Percentiles rank a stretch among this genome's conserved stretches.
These are phyloP conservation scores for Xylariomycetidae sp. DNA, from an alignment of 2,329 filamentous ascomycete genomes.

Conservation along the genomic window DNA sequence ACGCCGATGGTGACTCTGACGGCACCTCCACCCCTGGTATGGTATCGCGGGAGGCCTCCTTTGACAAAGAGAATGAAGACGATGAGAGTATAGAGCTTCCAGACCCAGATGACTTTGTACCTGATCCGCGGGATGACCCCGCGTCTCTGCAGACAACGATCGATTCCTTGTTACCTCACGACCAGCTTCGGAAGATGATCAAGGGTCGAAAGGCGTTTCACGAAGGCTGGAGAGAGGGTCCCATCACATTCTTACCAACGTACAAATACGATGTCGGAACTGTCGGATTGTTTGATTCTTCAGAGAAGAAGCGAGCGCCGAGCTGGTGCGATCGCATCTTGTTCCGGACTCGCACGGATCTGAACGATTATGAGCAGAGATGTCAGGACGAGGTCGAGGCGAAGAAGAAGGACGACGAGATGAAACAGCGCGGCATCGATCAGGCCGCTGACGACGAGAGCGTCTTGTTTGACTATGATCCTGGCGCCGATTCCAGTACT, in stretches of 20 bases:
- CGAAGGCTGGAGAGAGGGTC: conserved; percentile 87
- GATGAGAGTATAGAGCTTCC: conserved; percentile 39
- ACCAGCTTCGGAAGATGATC: conserved; percentile 76
- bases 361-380: conserved; percentile 59
- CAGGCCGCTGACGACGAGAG: conserved; percentile 71
- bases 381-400: conserved; percentile 59
- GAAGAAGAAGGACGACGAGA: conserved; percentile 73
- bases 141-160: conserved; percentile 85
- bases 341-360: conserved; percentile 72
- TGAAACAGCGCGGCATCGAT: conserved; percentile 75
- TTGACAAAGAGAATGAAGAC: conserved; percentile 24
- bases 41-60: conserved; percentile 27
- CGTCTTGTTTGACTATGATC: conserved; percentile 87
- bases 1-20: conserved; percentile 39
- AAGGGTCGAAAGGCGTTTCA: conserved; percentile 75
- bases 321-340: conserved; percentile 97
- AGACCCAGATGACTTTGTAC: conserved; percentile 61
- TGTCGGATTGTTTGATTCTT: conserved; percentile 86
- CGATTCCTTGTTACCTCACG: conserved; percentile 80
- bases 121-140: conserved; percentile 72
- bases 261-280: conserved; percentile 99
- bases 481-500: conserved; percentile 62
- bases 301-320: conserved; percentile 86
- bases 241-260: conserved; percentile 83
- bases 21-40: conserved; percentile 27